These are phyloP conservation scores for Chlorella variabilis DNA, from an alignment of 163 green algal genomes.

Conservation along the genomic window DNA sequence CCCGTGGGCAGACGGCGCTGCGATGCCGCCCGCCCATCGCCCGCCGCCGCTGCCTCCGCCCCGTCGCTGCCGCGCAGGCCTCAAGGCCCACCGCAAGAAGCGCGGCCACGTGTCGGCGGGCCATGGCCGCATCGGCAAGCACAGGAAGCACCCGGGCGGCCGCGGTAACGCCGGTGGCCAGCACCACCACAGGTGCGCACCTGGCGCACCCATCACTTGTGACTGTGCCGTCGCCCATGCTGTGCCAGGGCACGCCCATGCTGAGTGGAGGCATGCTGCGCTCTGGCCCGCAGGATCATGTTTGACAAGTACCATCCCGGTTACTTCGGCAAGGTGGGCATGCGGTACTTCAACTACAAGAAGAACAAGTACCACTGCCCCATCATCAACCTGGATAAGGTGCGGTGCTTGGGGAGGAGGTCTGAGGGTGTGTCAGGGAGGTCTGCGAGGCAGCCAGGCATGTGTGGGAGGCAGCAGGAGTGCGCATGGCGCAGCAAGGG, in stretches of 20 bases:
- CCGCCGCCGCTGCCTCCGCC: neutral
- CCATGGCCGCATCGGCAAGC: constrained; percentile 99
- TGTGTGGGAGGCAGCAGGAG: no score
- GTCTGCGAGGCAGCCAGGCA: no score
- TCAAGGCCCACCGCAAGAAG: constrained; percentile 99
- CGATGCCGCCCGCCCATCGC: neutral
- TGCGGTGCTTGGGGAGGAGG: constrained; percentile 67
- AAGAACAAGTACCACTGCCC: constrained; percentile 97
- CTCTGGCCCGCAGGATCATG: constrained; percentile 82
- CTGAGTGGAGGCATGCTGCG: no score
- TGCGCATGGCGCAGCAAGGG: no score
- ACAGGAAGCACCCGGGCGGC: constrained; percentile 98
- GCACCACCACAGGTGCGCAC: constrained; percentile 90
- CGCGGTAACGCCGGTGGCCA: constrained; percentile 99
- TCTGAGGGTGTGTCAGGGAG: no score
- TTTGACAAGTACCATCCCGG: constrained; percentile 98
- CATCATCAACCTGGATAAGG: constrained; percentile 98
- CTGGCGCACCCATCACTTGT: no score
- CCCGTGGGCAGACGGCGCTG: neutral
- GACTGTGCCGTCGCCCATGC: no score
- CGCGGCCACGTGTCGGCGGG: constrained; percentile 95
- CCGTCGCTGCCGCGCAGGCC: no score
- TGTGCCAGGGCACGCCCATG: no score
- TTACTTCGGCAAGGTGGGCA: constrained; percentile 97
- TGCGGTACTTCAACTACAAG: constrained; percentile 96